Evolutionary conservation across 495 filamentous ascomycete species (phyloP).

Genomic region (Hypoxylon crocopeplum): DNA sequence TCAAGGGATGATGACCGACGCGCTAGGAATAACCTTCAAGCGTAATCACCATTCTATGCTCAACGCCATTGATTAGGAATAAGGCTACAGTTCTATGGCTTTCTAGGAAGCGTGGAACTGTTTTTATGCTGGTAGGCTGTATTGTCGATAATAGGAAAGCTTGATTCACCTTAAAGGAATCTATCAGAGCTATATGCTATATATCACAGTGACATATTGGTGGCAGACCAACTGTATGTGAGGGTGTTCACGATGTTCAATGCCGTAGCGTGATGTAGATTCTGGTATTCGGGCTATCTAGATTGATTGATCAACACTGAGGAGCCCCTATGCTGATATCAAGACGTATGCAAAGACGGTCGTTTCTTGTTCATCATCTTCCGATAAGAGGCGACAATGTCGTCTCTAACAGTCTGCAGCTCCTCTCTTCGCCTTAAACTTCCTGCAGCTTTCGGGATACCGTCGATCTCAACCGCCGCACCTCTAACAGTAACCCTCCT

Average conservation of each 20-base stretch:
- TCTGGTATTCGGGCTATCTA: constrained; percentile 23
- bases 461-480: constrained; percentile 72
- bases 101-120: too few relatives aligned
- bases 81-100: too few relatives aligned
- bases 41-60: too few relatives aligned
- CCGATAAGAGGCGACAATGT: constrained; percentile 83
- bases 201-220: too few relatives aligned
- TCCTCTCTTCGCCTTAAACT: constrained; percentile 85
- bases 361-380: constrained; percentile 77
- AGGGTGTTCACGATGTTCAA: constrained; percentile 1
- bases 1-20: too few relatives aligned
- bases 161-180: too few relatives aligned
- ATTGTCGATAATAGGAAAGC: too few relatives aligned
- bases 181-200: too few relatives aligned
- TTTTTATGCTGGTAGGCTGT: too few relatives aligned
- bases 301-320: neutral
- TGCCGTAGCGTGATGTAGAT: neutral
- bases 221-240: too few relatives aligned
- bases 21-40: too few relatives aligned
- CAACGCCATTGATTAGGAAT: too few relatives aligned
- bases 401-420: constrained; percentile 73
- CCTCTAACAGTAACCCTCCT: constrained; percentile 76
- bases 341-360: constrained; percentile 28
- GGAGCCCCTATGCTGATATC: neutral
- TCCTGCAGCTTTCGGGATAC: constrained; percentile 77